A percentile compares a stretch with the other conserved stretches of the same genome.
These are phyloP conservation scores for Rosa chinensis DNA, from an alignment of 306 rosid genomes.

Conservation along the genomic window DNA sequence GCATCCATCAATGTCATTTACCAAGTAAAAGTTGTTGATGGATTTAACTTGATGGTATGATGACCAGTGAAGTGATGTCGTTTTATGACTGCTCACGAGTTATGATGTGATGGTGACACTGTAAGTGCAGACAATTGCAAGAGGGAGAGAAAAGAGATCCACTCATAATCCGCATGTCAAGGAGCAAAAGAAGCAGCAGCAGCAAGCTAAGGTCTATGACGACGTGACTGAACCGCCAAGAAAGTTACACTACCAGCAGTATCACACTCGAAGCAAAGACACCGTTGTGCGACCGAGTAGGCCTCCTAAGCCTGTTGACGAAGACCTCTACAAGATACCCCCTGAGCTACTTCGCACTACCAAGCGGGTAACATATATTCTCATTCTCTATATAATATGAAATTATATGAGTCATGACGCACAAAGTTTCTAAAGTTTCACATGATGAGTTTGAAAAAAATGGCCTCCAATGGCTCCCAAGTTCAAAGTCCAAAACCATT, in stretches of 20 bases:
- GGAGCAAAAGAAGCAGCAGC: slow-evolving; percentile 39
- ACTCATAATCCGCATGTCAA: slow-evolving; percentile 29
- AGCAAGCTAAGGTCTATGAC: slow-evolving; percentile 42
- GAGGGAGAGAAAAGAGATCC: slow-evolving; percentile 47
- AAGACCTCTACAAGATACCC: slow-evolving; percentile 91
- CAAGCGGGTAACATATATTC: slow-evolving; percentile 43
- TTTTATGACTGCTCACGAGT: slow-evolving; percentile 2
- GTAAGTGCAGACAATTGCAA: slow-evolving; percentile 23
- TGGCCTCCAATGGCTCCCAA: not conserved
- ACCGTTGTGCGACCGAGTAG: slow-evolving; percentile 29
- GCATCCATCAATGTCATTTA: not conserved
- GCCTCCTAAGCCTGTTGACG: slow-evolving; percentile 73
- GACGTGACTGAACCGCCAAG: slow-evolving; percentile 57
- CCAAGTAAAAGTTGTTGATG: not conserved
- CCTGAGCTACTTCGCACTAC: slow-evolving; percentile 69
- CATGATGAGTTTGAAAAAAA: not conserved
- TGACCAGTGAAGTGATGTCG: not conserved
- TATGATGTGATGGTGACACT: not conserved
- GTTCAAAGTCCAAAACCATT: slow-evolving; percentile 2
- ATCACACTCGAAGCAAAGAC: slow-evolving; percentile 19
- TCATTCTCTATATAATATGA: not conserved
- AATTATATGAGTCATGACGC: not conserved
- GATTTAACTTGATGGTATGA: not conserved
- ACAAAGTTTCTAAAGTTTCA: not conserved
- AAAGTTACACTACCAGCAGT: slow-evolving; percentile 14